Percentiles rank a stretch among this genome's conserved stretches.
These are phyloP conservation scores for Cytospora piceae DNA, from an alignment of 2,329 filamentous ascomycete genomes.

Conservation along the genomic window DNA sequence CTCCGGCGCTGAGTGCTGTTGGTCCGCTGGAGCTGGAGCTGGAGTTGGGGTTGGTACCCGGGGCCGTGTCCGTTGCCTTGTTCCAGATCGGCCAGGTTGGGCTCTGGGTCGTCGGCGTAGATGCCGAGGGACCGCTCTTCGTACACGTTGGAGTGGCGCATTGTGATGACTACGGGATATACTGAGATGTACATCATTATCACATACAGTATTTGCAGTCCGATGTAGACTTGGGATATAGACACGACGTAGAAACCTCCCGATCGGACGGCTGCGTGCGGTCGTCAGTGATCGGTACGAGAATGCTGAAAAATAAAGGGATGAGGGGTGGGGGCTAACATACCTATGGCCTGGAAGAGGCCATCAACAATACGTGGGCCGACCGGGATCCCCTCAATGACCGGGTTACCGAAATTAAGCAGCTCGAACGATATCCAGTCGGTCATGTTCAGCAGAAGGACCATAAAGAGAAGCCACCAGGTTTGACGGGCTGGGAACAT, in stretches of 20 bases:
- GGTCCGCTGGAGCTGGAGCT: conserved; percentile 4
- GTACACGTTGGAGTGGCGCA: conserved; percentile 73
- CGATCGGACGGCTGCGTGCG: conserved; percentile 58
- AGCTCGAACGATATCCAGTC: conserved; percentile 70
- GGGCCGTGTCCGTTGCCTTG: neutral
- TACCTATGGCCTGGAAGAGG: conserved; percentile 65
- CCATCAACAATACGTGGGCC: conserved; percentile 64
- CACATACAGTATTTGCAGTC: conserved; percentile 62
- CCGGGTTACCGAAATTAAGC: conserved; percentile 64
- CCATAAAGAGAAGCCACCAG: conserved; percentile 67
- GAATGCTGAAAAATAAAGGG: neutral
- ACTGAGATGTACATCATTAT: conserved; percentile 70
- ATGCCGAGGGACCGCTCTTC: conserved; percentile 70
- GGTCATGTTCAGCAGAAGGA: conserved; percentile 62
- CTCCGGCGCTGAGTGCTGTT: conserved; percentile 21
- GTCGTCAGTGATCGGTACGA: neutral
- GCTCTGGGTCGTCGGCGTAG: conserved; percentile 46
- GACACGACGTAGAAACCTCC: conserved; percentile 69
- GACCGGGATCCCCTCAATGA: conserved; percentile 54
- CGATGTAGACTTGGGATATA: conserved; percentile 59
- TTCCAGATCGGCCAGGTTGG: conserved; percentile 6
- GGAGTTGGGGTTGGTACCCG: no score
- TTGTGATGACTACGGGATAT: conserved; percentile 65
- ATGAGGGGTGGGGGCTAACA: conserved; percentile 36
- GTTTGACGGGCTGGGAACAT: conserved; percentile 67